A percentile compares a stretch with the other conserved stretches of the same genome.
Evolutionary conservation across 2,329 filamentous ascomycete species (phyloP).

Genomic region (Diaporthe batatas): DNA sequence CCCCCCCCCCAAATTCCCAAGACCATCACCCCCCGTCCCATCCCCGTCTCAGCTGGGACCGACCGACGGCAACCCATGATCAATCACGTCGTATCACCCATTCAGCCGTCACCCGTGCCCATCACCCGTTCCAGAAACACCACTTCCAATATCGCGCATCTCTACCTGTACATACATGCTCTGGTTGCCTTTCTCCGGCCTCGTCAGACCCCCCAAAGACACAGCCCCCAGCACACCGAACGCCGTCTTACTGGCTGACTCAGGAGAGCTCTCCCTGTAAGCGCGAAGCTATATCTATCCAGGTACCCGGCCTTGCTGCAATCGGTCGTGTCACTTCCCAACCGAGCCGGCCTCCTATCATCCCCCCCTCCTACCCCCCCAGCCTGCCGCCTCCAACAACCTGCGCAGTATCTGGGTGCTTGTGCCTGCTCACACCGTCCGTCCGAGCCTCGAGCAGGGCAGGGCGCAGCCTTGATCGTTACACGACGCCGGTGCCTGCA

Average conservation of each 20-base stretch:
- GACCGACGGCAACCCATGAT: slow-evolving; percentile 27
- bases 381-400: slow-evolving; percentile 23
- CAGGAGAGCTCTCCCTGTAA: slow-evolving; percentile 38
- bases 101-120: slow-evolving; percentile 26
- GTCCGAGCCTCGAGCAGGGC: not conserved
- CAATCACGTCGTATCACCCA: slow-evolving; percentile 33
- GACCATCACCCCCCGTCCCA: slow-evolving; percentile 20
- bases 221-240: slow-evolving; percentile 8
- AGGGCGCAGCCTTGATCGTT: slow-evolving; percentile 36
- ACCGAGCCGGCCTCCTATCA: slow-evolving; percentile 35
- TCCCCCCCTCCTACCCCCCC: slow-evolving; percentile 5
- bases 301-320: slow-evolving; percentile 29
- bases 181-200: slow-evolving; percentile 6
- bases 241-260: slow-evolving; percentile 33
- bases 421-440: slow-evolving; percentile 10
- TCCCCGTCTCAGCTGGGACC: slow-evolving; percentile 28
- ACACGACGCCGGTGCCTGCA: slow-evolving; percentile 35
- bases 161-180: slow-evolving; percentile 21
- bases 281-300: slow-evolving; percentile 31
- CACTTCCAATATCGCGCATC: slow-evolving; percentile 21
- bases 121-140: slow-evolving; percentile 1
- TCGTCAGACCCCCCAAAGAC: not conserved
- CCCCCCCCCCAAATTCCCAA: not conserved
- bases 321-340: slow-evolving; percentile 36
- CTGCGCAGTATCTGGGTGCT: slow-evolving; percentile 11